Base-by-base conservation (phyloP, 805 yeast genomes). In the Starmera dryadoides region DNA sequence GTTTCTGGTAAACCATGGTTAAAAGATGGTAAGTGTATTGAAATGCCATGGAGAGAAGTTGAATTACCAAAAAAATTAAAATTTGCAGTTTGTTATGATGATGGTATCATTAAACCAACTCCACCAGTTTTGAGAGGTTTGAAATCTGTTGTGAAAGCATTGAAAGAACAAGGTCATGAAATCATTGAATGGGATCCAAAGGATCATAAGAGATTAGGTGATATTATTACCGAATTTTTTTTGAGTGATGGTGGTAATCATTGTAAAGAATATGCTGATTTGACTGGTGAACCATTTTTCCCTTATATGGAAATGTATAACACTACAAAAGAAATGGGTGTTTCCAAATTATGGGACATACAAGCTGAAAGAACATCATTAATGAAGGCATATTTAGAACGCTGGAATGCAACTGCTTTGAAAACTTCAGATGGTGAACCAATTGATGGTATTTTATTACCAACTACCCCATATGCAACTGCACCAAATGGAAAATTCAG, bases 71-170 rank as follows among this genome's bases (percentile, higher is more conserved):
- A 57, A 34, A 67, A 62, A 40, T 50, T 73, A 29, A 65, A 57
- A 12, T 51, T 75, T 46, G 77, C 71, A 3, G 54, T 68, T 23
- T 46, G 68, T 35, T 49, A 47, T 10, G 64, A 63, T 41, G 79
- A 75, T 49, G 69, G 68, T 8, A 48, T 59, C 19, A 63, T 70
- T 6, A 60, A 63, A 16, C 78, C 78, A 6, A 66, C 71, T 18
- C 73, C 79, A 7, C 77, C 77, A 4, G 60, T 74, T 11, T 40
- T 58, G 10, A 62, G 79, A 41, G 80, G 72, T 2, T 33, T 77
- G 40, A 52, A 64, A 17, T 49, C 49, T 8, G 60, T 59, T 6
- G 52, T 49, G 7, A 59, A 52, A 16, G 47, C 48, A 31, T 47
- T 67, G 30, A 47, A 49, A 23, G 63, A 53, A 22, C 68, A 68